phyloP scores from a whole-genome alignment of 208 protist genomes.

The Leptomonas pyrrhocoris region DNA sequence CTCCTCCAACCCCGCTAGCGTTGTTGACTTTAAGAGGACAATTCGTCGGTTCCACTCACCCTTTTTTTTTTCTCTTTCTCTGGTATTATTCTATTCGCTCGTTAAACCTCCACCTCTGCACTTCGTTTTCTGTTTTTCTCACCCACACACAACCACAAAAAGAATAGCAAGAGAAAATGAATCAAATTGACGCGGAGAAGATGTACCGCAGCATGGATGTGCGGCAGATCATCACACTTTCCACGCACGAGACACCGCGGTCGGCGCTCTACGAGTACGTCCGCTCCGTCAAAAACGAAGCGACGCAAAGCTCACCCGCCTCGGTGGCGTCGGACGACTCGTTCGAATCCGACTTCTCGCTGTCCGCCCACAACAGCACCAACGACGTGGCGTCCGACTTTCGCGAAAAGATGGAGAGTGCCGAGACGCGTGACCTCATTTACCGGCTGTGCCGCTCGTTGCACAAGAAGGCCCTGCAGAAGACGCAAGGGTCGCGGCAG shows the following conservation, averaged over 20 bases:
- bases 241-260: constrained; percentile 21
- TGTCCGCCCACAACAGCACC: constrained; percentile 33
- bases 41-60: too few relatives aligned
- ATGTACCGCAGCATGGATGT: constrained; percentile 29
- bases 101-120: too few relatives aligned
- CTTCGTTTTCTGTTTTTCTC: background rate
- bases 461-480: constrained; percentile 65
- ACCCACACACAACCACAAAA: background rate
- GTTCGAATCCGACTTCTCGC: constrained; percentile 53
- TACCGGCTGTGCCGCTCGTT: constrained; percentile 77
- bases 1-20: too few relatives aligned
- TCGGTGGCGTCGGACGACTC: constrained; percentile 70
- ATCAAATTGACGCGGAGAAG: constrained; percentile 1
- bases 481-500: constrained; percentile 37
- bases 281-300: constrained; percentile 24
- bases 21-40: too few relatives aligned
- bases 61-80: background rate
- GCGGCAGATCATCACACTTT: constrained; percentile 29
- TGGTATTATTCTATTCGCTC: background rate
- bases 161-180: background rate
- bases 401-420: constrained; percentile 24
- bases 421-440: constrained; percentile 64
- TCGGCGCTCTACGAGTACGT: constrained; percentile 61
- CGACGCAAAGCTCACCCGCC: constrained; percentile 3
- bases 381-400: constrained; percentile 25